phyloP scores from a whole-genome alignment of 306 rosid species.

The Morella rubra region DNA sequence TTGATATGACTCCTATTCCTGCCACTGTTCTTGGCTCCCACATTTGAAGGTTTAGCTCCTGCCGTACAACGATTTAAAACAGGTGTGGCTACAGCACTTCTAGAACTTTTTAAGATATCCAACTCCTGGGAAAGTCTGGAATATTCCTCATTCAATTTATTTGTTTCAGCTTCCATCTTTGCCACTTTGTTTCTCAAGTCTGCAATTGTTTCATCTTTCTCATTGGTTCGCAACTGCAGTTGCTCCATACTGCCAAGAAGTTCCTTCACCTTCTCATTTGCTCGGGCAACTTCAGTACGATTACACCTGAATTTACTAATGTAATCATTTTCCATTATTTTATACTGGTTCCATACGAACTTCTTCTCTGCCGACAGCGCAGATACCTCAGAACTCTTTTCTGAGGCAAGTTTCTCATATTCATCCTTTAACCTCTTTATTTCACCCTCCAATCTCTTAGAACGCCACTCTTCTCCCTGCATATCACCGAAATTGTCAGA shows the following conservation, averaged over 20 bases:
- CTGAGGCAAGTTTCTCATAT: constrained; percentile 54
- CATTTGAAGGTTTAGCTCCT: constrained; percentile 22
- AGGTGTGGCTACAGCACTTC: constrained; percentile 45
- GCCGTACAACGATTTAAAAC: constrained; percentile 47
- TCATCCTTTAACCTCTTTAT: constrained; percentile 48
- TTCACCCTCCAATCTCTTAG: constrained; percentile 35
- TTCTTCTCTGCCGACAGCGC: constrained; percentile 70
- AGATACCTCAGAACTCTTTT: constrained; percentile 53
- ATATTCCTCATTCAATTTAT: constrained; percentile 54
- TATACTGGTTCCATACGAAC: constrained; percentile 85
- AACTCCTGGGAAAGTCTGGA: constrained; percentile 51
- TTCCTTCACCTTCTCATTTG: constrained; percentile 42
- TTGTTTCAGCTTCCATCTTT: constrained; percentile 51
- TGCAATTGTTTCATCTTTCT: constrained; percentile 58
- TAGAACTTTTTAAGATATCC: constrained; percentile 47
- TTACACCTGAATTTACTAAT: constrained; percentile 47
- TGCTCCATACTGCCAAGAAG: constrained; percentile 65
- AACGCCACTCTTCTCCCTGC: constrained; percentile 30
- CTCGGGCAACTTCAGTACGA: constrained; percentile 51
- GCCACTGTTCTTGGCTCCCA: constrained; percentile 30
- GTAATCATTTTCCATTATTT: constrained; percentile 58
- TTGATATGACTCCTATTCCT: constrained; percentile 33
- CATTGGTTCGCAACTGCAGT: constrained; percentile 49
- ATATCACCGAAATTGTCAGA: constrained; percentile 12
- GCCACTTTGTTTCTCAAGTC: constrained; percentile 47